Base-by-base conservation (phyloP, 179 eudicot species). In the Corrigiola litoralis region DNA sequence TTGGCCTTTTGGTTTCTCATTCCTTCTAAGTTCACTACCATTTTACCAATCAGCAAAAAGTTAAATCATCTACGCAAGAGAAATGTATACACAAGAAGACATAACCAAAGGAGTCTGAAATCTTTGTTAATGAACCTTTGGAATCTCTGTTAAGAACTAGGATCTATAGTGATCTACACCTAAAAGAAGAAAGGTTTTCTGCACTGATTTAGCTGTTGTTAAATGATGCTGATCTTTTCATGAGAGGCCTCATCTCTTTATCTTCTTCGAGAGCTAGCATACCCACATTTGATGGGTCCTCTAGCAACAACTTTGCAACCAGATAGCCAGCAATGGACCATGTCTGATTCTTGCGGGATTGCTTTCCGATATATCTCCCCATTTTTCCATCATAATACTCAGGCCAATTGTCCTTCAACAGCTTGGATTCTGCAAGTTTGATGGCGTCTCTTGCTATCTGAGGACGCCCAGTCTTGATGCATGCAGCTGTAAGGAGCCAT, bases 401-500 rank as follows among this genome's bases (percentile, higher is more conserved):
- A 0, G 95, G 95, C 95, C 95, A 87, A 33, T 67, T 69, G 72
- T 87, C 95, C 48, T 77, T 81, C 55, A 76, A 51, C 31, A 88
- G 52, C 57, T 89, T 75, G 17, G 77, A 27, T 60, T 88, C 95
- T 1, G 85, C 84, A 9, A 88, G 80, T 14, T 86, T 87, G 59
- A 88, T 84, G 29, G 95, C 95, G 0, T 84, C 74, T 53, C 85
- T 82, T 13, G 95, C 95, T n/a, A 85, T 86, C 58, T 78, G 82
- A 16, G 85, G 87, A 0, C 95, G 78, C 36, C 89, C 91, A 0
- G 82, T 79, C 72, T 85, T 85, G 69, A 85, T 85, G 75, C 89
- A 83, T 27, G 95, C 95, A n/a, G 95, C 95, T 38, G 91, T 86
- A 28, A 88, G 79, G 50, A 88, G 79, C 95, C 95, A 88, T 51